Conservation (phyloP, 305 asterid species). For the Fraxinus greggii region DNA sequence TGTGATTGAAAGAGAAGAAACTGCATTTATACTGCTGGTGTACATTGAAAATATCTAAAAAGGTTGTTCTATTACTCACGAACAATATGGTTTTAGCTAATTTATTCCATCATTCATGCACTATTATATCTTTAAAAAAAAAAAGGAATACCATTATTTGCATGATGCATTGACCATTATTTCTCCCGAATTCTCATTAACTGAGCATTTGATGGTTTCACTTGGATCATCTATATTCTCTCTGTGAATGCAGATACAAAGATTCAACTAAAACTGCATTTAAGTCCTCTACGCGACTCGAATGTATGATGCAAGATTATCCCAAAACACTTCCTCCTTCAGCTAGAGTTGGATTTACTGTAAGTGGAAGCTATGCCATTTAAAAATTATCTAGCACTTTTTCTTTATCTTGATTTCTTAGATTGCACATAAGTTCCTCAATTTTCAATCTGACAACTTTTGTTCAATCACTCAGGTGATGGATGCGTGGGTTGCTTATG, state of each 20-base stretch:
- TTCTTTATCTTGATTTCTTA: conserved; percentile 9
- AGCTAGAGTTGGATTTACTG: conserved; percentile 97
- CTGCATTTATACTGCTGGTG: not conserved
- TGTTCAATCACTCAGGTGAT: conserved; percentile 50
- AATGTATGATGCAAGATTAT: conserved; percentile 99
- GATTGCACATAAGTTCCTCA: conserved; percentile 9
- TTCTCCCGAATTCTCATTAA: conserved; percentile 15
- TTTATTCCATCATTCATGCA: not conserved
- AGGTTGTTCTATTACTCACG: not conserved
- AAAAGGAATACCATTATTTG: not conserved
- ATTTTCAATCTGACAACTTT: conserved; percentile 9
- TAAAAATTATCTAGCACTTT: not conserved
- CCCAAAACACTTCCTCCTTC: conserved; percentile 93
- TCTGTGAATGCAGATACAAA: conserved; percentile 65
- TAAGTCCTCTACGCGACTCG: conserved; percentile 97
- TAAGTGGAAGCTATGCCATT: conserved; percentile 40
- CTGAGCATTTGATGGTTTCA: not conserved
- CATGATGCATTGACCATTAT: not conserved
- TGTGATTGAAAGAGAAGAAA: not conserved
- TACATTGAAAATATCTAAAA: not conserved
- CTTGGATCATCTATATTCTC: conserved; percentile 2
- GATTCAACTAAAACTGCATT: conserved; percentile 86
- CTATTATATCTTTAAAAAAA: not conserved
- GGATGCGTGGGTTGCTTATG: conserved; percentile 97
- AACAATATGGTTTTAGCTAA: not conserved